A percentile compares a stretch with the other conserved stretches of the same genome.
Conservation (phyloP, 23 red algal species). For the Agarophyton chilense region DNA sequence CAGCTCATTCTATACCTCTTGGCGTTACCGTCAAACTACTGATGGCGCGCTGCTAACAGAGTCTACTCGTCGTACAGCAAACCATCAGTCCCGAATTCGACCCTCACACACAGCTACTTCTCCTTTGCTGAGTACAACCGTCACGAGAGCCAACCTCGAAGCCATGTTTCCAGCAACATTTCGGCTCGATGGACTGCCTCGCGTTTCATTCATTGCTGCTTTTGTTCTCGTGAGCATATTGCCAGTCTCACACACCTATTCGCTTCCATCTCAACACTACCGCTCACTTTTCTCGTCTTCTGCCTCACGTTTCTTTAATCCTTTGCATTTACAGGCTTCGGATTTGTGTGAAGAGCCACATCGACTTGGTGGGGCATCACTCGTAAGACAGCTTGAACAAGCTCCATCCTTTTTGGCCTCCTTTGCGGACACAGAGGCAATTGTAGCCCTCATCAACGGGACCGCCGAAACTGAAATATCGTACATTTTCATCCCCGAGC, state of each 20-base stretch:
- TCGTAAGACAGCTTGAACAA: slow-evolving; percentile 18
- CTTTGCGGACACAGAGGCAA: background rate
- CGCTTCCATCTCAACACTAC: background rate
- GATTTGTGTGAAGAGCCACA: slow-evolving; percentile 25
- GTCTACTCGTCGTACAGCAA: background rate
- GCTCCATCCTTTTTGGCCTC: background rate
- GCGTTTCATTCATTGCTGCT: background rate
- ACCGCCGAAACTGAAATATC: slow-evolving; percentile 14
- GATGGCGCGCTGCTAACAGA: background rate
- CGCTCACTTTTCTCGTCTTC: background rate
- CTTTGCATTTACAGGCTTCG: background rate
- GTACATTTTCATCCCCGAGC: slow-evolving; percentile 21
- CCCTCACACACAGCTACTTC: background rate
- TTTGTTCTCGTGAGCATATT: background rate
- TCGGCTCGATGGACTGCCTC: background rate
- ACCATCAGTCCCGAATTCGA: background rate
- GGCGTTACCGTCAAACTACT: background rate
- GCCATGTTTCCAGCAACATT: slow-evolving; percentile 3
- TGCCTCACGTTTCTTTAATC: background rate
- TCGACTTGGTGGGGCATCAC: background rate
- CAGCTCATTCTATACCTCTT: background rate
- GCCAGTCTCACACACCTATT: background rate
- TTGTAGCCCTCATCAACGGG: slow-evolving; percentile 33
- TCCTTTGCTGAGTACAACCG: background rate
- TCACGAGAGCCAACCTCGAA: background rate